phyloP scores from a whole-genome alignment of 352 stramenopile genomes.

The Globisporangium echinulatum region DNA sequence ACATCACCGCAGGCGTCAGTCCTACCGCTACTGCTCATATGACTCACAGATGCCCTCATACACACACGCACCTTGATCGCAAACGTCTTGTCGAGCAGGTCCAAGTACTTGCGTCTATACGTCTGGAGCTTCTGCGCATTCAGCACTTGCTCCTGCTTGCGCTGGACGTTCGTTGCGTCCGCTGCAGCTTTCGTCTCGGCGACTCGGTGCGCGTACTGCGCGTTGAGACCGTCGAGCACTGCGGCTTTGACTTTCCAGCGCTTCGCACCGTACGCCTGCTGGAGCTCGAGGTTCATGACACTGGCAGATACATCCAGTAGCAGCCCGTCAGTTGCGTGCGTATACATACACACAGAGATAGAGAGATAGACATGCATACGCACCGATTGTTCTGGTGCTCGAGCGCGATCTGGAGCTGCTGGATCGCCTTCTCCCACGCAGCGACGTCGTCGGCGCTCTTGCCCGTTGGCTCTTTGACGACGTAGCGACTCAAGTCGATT shows the following conservation, averaged over 20 bases:
- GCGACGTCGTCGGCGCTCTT: constrained; percentile 31
- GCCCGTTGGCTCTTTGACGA: constrained; percentile 34
- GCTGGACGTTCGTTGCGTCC: constrained; percentile 51
- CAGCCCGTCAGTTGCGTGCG: background rate
- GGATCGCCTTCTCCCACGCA: constrained; percentile 49
- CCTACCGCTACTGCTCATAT: too few relatives aligned
- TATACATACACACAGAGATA: constrained; percentile 8
- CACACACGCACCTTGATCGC: constrained; percentile 36
- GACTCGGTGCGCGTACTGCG: constrained; percentile 42
- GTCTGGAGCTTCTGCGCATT: constrained; percentile 55
- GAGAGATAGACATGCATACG: background rate
- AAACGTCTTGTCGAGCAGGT: constrained; percentile 61
- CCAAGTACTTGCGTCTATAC: constrained; percentile 49
- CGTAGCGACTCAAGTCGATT: constrained; percentile 70
- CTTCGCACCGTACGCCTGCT: constrained; percentile 68
- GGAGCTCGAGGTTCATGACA: constrained; percentile 70
- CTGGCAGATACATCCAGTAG: constrained; percentile 7
- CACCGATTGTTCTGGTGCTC: constrained; percentile 63
- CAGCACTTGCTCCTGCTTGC: constrained; percentile 63
- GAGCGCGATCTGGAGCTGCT: constrained; percentile 39
- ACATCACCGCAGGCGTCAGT: background rate
- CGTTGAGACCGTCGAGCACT: constrained; percentile 59
- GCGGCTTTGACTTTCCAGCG: constrained; percentile 53
- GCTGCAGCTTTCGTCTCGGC: constrained; percentile 25
- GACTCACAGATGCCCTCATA: too few relatives aligned